A percentile compares a stretch with the other conserved stretches of the same genome.
phyloP scores from a whole-genome alignment of 352 stramenopile genomes.

The Phytopythium ostracodes region DNA sequence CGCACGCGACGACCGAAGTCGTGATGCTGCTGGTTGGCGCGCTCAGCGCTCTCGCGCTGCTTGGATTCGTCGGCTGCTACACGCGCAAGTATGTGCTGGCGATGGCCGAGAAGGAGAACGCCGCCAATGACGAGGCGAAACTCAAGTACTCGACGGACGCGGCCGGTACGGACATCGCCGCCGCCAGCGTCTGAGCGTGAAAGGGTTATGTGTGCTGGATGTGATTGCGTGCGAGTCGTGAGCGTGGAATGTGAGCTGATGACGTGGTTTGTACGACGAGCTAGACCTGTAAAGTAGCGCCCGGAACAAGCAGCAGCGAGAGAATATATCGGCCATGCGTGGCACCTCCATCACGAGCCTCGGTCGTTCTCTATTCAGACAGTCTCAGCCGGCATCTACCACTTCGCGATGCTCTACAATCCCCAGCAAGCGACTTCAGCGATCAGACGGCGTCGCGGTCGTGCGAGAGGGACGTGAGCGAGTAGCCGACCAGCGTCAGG shows the following conservation, averaged over 20 bases:
- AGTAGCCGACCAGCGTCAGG: slow-evolving; percentile 52
- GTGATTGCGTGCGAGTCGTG: not conserved
- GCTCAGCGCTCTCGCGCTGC: slow-evolving; percentile 45
- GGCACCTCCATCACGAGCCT: not conserved
- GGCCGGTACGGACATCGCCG: not conserved
- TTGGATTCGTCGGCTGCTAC: slow-evolving; percentile 60
- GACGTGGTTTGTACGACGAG: not conserved
- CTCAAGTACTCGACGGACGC: not conserved
- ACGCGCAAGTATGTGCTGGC: slow-evolving; percentile 65
- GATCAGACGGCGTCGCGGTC: slow-evolving; percentile 15
- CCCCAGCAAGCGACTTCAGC: not conserved
- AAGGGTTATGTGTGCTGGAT: not conserved
- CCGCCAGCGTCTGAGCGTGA: not conserved
- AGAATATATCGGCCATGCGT: not conserved
- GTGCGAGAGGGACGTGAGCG: slow-evolving; percentile 47
- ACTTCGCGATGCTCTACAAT: too few relatives aligned
- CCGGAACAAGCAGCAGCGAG: not conserved
- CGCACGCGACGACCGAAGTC: slow-evolving; percentile 45
- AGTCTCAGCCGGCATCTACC: too few relatives aligned
- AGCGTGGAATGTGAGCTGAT: too few relatives aligned
- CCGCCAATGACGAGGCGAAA: not conserved
- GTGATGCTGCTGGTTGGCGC: slow-evolving; percentile 52
- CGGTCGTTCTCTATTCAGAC: too few relatives aligned
- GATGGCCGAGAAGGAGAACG: slow-evolving; percentile 47
- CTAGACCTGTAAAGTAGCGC: not conserved